phyloP scores from a whole-genome alignment of 2,329 filamentous ascomycete species.

The Colletotrichum sp. region DNA sequence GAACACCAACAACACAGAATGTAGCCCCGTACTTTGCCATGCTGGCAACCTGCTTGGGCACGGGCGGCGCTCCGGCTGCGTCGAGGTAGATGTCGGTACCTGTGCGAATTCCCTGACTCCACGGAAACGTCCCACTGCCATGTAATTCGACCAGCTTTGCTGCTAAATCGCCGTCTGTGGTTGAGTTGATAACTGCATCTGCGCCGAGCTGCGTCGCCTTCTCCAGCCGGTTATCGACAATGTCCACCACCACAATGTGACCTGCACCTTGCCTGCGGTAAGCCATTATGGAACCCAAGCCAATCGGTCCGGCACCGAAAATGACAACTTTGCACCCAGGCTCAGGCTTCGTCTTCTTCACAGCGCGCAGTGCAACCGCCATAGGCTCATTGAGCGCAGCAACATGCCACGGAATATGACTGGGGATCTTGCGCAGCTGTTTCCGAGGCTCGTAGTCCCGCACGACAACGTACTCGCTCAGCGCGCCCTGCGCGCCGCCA shows the following conservation, averaged over 20 bases:
- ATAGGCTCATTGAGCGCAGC: slow-evolving; percentile 3
- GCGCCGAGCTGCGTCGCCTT: neutral
- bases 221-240: neutral
- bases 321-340: neutral
- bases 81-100: neutral
- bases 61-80: neutral
- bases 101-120: neutral
- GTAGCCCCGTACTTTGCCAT: neutral
- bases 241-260: neutral
- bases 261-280: neutral
- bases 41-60: neutral
- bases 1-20: neutral
- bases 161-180: neutral
- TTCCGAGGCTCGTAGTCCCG: neutral
- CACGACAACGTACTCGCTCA: slow-evolving; percentile 1
- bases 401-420: neutral
- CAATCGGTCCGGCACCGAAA: neutral
- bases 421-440: neutral
- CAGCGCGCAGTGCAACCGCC: neutral
- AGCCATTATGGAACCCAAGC: neutral
- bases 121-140: neutral
- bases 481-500: neutral
- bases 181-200: neutral
- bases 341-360: neutral
- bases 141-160: neutral